Conservation (phyloP, 1,284 basidiomycete genomes). For the Cystobasidium sp. region DNA sequence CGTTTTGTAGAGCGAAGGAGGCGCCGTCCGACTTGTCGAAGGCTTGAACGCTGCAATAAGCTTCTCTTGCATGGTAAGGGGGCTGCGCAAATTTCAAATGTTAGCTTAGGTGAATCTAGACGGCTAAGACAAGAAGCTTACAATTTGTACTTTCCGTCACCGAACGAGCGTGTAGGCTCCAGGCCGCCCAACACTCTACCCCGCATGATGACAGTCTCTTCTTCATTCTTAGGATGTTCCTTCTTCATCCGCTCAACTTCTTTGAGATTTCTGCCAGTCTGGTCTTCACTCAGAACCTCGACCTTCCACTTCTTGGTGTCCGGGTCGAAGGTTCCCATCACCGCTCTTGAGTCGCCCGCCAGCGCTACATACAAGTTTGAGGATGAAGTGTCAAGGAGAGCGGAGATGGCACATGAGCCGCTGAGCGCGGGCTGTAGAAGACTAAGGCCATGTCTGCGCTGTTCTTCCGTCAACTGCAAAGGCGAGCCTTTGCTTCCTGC, state of each 20-base stretch:
- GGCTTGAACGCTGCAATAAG: slow-evolving; percentile 57
- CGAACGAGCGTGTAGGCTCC: slow-evolving; percentile 88
- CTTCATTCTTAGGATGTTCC: slow-evolving; percentile 85
- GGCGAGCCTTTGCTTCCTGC: slow-evolving; percentile 1
- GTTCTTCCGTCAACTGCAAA: slow-evolving; percentile 49
- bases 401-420: slow-evolving; percentile 86
- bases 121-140: slow-evolving; percentile 47
- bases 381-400: slow-evolving; percentile 68
- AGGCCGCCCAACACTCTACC: slow-evolving; percentile 90
- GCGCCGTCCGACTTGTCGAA: slow-evolving; percentile 40
- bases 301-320: slow-evolving; percentile 74
- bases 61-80: slow-evolving; percentile 56
- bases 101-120: slow-evolving; percentile 54
- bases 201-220: slow-evolving; percentile 76
- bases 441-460: slow-evolving; percentile 60
- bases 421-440: slow-evolving; percentile 76
- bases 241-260: slow-evolving; percentile 80
- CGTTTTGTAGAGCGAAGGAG: slow-evolving; percentile 63
- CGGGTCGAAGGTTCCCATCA: slow-evolving; percentile 89
- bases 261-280: slow-evolving; percentile 87
- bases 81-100: slow-evolving; percentile 91
- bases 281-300: slow-evolving; percentile 90
- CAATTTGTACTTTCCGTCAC: slow-evolving; percentile 57
- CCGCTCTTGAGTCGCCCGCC: slow-evolving; percentile 92
- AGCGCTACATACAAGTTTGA: slow-evolving; percentile 77